A percentile compares a stretch with the other conserved stretches of the same genome.
These are phyloP conservation scores for Paulownia fortunei DNA, from an alignment of 257 asterid genomes.

Conservation along the genomic window DNA sequence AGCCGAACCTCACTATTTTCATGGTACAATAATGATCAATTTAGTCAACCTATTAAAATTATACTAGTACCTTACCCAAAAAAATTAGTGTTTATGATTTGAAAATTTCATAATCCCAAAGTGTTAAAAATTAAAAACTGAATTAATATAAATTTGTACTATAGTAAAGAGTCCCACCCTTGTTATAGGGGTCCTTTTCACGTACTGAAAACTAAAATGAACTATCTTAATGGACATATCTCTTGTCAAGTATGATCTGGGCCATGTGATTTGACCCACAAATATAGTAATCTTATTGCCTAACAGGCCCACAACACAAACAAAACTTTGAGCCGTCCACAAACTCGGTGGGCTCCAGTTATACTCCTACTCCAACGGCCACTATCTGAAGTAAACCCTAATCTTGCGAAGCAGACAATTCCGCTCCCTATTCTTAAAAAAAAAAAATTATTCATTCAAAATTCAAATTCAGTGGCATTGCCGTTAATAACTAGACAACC, in stretches of 20 bases:
- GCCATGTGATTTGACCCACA: not conserved
- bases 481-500: constrained; percentile 31
- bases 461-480: constrained; percentile 43
- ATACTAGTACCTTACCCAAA: too few species aligned
- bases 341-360: not conserved
- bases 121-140: too few species aligned
- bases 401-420: constrained; percentile 24
- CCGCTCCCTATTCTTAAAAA: too few species aligned
- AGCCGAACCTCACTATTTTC: too few species aligned
- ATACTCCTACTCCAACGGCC: constrained; percentile 23
- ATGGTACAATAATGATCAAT: too few species aligned
- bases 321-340: not conserved
- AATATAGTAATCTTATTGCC: not conserved
- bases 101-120: too few species aligned
- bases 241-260: constrained; percentile 4
- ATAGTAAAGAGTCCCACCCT: too few species aligned
- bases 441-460: not conserved
- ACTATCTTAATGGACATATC: not conserved
- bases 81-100: too few species aligned
- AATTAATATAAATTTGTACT: too few species aligned
- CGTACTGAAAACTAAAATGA: not conserved
- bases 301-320: not conserved
- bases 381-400: constrained; percentile 7
- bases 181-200: too few species aligned
- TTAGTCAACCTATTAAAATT: too few species aligned